These are phyloP conservation scores for Trichoderma sp. DNA, from an alignment of 2,329 filamentous ascomycete species.

Conservation along the genomic window DNA sequence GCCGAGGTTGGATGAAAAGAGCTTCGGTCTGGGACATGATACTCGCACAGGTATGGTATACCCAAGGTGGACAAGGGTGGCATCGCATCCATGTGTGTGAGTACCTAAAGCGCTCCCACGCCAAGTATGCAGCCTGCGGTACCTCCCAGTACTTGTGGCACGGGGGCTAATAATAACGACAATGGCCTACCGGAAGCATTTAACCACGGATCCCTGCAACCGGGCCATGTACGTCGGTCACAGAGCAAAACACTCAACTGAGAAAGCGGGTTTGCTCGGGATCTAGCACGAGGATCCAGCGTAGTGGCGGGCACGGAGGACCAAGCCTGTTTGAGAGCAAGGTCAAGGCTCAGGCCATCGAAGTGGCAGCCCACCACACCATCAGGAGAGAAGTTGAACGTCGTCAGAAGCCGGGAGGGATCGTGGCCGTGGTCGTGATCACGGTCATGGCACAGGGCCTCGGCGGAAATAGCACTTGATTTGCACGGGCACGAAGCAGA, in stretches of 20 bases:
- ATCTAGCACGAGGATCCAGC: conserved; percentile 16
- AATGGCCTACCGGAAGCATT: conserved; percentile 19
- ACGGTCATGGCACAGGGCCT: not conserved
- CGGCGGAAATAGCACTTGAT: not conserved
- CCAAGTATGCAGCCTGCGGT: not conserved
- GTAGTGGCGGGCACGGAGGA: conserved; percentile 18
- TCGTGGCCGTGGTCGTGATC: not conserved
- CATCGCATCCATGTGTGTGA: conserved; percentile 2
- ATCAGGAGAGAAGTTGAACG: conserved; percentile 19
- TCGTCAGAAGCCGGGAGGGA: conserved; percentile 4
- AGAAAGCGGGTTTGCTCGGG: conserved; percentile 22
- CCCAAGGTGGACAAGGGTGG: conserved; percentile 16
- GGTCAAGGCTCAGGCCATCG: conserved; percentile 18
- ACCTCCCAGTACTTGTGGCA: not conserved
- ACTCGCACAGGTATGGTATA: not conserved
- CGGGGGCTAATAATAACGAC: conserved; percentile 13
- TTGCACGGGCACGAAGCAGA: not conserved
- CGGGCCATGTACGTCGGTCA: not conserved
- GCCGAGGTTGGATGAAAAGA: conserved; percentile 12
- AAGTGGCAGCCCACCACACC: conserved; percentile 14
- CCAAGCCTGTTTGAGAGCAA: conserved; percentile 22
- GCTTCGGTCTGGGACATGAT: conserved; percentile 17
- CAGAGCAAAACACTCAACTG: conserved; percentile 1
- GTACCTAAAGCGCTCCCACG: conserved; percentile 1
- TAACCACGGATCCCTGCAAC: conserved; percentile 10